These are phyloP conservation scores for Phytophthora colocasiae DNA, from an alignment of 352 stramenopile species.

Conservation along the genomic window DNA sequence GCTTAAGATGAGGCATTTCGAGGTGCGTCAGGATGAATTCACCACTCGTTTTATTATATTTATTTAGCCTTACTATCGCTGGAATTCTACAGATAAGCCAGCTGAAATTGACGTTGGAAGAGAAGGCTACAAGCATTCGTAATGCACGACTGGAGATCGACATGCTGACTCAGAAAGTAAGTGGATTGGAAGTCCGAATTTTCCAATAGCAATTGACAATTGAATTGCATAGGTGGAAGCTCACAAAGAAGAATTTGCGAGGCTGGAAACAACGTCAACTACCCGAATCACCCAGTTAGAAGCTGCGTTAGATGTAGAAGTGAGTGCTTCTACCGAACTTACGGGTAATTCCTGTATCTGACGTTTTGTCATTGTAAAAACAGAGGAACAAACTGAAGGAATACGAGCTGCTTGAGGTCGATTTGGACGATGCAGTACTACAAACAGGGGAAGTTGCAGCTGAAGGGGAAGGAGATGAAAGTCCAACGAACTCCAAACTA, in stretches of 20 bases:
- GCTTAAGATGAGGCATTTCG: constrained; percentile 85
- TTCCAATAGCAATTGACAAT: neutral
- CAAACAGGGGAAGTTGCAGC: constrained; percentile 60
- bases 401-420: constrained; percentile 79
- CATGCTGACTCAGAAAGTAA: constrained; percentile 79
- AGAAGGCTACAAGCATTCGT: constrained; percentile 48
- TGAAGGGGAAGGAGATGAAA: neutral
- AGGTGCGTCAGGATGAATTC: constrained; percentile 37
- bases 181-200: neutral
- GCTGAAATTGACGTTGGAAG: constrained; percentile 65
- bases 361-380: neutral
- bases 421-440: constrained; percentile 71
- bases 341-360: neutral
- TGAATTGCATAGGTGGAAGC: constrained; percentile 52
- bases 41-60: neutral
- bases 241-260: constrained; percentile 74
- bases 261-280: constrained; percentile 71
- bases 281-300: constrained; percentile 68
- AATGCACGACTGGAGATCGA: constrained; percentile 55
- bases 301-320: constrained; percentile 60
- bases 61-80: neutral
- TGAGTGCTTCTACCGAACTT: constrained; percentile 8
- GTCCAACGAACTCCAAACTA: constrained; percentile 22
- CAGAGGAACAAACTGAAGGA: constrained; percentile 69
- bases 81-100: constrained; percentile 57